Evolutionary conservation across 192 early-diverging fungal species (phyloP).

Genomic region (Geranomyces michiganensis): DNA sequence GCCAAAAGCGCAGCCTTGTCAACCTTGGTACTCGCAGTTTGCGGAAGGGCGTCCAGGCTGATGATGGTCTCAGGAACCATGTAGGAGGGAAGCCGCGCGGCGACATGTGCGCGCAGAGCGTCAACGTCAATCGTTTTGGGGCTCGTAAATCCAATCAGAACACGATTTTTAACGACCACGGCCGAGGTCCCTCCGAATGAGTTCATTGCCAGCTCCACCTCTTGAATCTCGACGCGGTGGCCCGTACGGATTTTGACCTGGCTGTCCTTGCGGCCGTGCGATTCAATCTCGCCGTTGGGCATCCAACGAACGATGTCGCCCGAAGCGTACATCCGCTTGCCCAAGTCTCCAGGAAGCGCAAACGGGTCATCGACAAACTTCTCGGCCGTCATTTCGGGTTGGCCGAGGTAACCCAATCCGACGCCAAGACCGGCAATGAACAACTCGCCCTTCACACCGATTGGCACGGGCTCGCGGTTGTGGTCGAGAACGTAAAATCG

Average conservation of each 20-base stretch:
- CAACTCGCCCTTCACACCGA: slow-evolving; percentile 47
- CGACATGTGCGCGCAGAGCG: no score
- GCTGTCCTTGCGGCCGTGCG: slow-evolving; percentile 24
- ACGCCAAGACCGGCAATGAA: slow-evolving; percentile 48
- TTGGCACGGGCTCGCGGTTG: slow-evolving; percentile 32
- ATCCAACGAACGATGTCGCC: slow-evolving; percentile 23
- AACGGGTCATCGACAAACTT: slow-evolving; percentile 33
- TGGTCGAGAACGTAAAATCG: slow-evolving; percentile 19
- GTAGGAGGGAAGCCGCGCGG: slow-evolving; percentile 31
- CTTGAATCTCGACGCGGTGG: slow-evolving; percentile 34
- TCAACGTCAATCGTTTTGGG: no score
- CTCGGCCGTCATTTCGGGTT: slow-evolving; percentile 41
- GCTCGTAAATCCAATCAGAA: no score
- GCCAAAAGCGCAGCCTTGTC: slow-evolving; percentile 14
- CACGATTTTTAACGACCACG: not conserved
- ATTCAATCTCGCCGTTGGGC: slow-evolving; percentile 11
- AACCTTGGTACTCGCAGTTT: slow-evolving; percentile 40
- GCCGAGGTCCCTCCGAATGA: not conserved
- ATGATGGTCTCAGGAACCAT: slow-evolving; percentile 40
- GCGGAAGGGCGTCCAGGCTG: slow-evolving; percentile 27
- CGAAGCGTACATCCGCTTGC: slow-evolving; percentile 31
- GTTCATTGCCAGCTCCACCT: slow-evolving; percentile 15
- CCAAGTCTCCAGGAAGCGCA: not conserved
- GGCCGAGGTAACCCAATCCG: slow-evolving; percentile 22
- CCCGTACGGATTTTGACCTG: slow-evolving; percentile 39